phyloP scores from a whole-genome alignment of 176 grass and related monocot species.

The Typha latifolia region DNA sequence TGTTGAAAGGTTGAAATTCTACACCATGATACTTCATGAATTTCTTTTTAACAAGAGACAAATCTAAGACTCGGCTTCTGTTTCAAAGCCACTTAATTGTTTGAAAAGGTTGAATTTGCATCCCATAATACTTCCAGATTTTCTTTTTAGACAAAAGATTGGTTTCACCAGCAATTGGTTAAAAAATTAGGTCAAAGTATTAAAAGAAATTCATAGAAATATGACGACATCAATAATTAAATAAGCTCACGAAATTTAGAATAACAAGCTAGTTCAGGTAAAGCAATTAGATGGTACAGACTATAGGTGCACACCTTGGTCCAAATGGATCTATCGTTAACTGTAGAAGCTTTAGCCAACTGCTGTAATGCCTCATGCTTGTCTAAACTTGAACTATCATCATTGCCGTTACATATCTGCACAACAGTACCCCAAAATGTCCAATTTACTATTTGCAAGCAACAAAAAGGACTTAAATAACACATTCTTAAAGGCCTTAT shows the following conservation, averaged over 20 bases:
- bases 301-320: conserved; percentile 52
- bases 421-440: conserved; percentile 9
- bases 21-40: too few relatives aligned
- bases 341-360: conserved; percentile 61
- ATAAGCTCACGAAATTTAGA: not conserved
- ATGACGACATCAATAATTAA: not conserved
- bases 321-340: conserved; percentile 76
- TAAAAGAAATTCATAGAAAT: not conserved
- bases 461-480: not conserved
- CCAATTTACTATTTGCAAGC: not conserved
- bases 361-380: conserved; percentile 73
- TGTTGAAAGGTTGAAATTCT: too few relatives aligned
- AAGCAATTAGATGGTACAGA: not conserved
- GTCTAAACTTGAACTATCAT: conserved; percentile 54
- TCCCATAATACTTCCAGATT: too few relatives aligned
- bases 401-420: conserved; percentile 69
- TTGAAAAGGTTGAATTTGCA: too few relatives aligned
- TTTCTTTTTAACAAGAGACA: too few relatives aligned
- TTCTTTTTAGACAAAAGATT: too few relatives aligned
- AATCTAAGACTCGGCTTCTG: too few relatives aligned
- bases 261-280: not conserved
- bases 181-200: not conserved
- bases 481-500: not conserved
- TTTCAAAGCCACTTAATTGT: too few relatives aligned
- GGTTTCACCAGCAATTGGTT: too few relatives aligned